Conservation (phyloP, 2,329 filamentous ascomycete genomes). For the Byssoonygena ceratinophila region DNA sequence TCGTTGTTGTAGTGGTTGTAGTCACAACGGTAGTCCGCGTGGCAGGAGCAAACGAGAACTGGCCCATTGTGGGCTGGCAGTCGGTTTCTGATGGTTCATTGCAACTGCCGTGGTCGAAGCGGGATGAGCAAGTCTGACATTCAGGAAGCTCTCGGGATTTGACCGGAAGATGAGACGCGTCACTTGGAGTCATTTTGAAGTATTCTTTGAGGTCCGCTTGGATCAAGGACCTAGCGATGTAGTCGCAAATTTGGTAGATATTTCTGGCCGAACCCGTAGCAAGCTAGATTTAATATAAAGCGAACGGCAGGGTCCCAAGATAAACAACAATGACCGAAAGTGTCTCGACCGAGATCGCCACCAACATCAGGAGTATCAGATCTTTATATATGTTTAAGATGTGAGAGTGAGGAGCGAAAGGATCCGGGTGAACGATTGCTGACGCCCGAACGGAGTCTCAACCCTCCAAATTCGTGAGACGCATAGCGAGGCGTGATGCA, state of each 20-base stretch:
- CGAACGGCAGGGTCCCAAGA: neutral
- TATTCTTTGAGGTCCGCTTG: no score
- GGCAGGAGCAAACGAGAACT: slow-evolving; percentile 52
- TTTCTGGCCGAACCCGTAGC: neutral
- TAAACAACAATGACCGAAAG: neutral
- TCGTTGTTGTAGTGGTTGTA: slow-evolving; percentile 80
- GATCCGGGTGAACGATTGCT: neutral
- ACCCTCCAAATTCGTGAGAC: neutral
- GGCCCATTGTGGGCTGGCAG: slow-evolving; percentile 42
- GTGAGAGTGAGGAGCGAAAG: neutral
- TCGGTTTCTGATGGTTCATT: slow-evolving; percentile 14
- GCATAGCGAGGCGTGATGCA: neutral
- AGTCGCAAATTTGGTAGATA: no score
- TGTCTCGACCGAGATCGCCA: neutral
- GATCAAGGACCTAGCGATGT: no score
- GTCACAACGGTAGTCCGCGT: slow-evolving; percentile 63
- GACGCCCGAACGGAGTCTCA: neutral
- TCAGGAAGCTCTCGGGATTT: slow-evolving; percentile 12
- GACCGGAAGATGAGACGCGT: slow-evolving; percentile 9
- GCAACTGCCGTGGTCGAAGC: slow-evolving; percentile 19
- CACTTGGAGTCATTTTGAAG: slow-evolving; percentile 7
- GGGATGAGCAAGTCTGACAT: slow-evolving; percentile 15
- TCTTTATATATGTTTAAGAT: neutral
- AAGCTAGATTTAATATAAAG: neutral
- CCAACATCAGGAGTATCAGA: neutral